Conservation (phyloP, 495 filamentous ascomycete species). For the Tuber indicum region DNA sequence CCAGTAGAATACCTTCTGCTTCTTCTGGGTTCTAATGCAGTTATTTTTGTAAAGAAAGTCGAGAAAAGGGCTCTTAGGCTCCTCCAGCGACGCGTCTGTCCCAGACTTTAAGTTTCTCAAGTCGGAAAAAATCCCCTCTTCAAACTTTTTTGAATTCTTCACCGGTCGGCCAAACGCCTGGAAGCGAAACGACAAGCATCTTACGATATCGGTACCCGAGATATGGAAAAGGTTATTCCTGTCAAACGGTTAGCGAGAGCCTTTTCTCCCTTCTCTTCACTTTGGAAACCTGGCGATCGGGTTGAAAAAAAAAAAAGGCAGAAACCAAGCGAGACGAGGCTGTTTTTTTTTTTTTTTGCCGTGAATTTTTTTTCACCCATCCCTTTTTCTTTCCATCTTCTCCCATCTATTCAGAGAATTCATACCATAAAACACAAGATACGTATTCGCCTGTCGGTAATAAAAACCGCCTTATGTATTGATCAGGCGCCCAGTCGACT, state of each 20-base stretch:
- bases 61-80: constrained; percentile 95
- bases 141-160: constrained; percentile 99
- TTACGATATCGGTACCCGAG: constrained; percentile 95
- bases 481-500: constrained; percentile 94
- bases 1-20: constrained; percentile 99
- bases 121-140: constrained; percentile 98
- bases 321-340: neutral
- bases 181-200: constrained; percentile 96
- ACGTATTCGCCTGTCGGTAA: constrained; percentile 97
- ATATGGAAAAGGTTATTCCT: constrained; percentile 99
- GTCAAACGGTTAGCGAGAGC: constrained; percentile 41
- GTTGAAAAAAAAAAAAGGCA: neutral
- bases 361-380: constrained; percentile 1
- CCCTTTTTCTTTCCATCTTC: constrained; percentile 7
- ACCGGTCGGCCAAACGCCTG: constrained; percentile 96
- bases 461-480: constrained; percentile 91
- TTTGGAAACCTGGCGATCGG: constrained; percentile 10
- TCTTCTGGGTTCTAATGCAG: constrained; percentile 98
- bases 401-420: constrained; percentile 21
- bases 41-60: constrained; percentile 99
- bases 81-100: constrained; percentile 96
- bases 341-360: constrained; percentile 28
- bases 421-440: constrained; percentile 91
- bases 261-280: neutral
- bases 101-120: constrained; percentile 96